Percentiles rank a stretch among this genome's conserved stretches.
phyloP scores from a whole-genome alignment of 192 early-diverging fungal genomes.

The Thamnidium elegans region DNA sequence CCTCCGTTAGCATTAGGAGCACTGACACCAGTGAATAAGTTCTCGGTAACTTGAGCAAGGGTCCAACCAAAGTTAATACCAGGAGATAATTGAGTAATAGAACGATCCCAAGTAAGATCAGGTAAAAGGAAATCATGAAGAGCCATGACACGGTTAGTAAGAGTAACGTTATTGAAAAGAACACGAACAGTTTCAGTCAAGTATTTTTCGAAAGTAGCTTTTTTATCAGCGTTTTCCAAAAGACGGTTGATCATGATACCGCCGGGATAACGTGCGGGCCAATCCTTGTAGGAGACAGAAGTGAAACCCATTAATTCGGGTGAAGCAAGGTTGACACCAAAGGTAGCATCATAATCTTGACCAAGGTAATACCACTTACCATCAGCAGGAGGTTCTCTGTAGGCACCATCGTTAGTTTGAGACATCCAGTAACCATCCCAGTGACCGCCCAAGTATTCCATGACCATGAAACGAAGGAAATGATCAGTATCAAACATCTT shows the following conservation, averaged over 20 bases:
- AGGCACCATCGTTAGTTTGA: conserved; percentile 47
- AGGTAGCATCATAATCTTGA: conserved; percentile 51
- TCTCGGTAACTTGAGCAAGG: conserved; percentile 33
- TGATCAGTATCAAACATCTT: conserved; percentile 36
- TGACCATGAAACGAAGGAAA: conserved; percentile 47
- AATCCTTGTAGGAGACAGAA: conserved; percentile 37
- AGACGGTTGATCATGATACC: conserved; percentile 47
- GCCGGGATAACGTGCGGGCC: conserved; percentile 34
- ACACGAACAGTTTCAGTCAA: conserved; percentile 42
- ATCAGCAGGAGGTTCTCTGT: conserved; percentile 37
- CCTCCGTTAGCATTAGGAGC: conserved; percentile 26
- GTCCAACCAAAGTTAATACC: conserved; percentile 47
- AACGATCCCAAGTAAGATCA: conserved; percentile 46
- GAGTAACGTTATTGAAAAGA: conserved; percentile 50
- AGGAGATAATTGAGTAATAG: conserved; percentile 41
- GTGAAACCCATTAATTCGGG: conserved; percentile 19
- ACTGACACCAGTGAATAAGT: conserved; percentile 29
- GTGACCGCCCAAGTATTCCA: conserved; percentile 45
- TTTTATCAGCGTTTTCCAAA: conserved; percentile 36
- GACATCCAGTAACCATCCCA: conserved; percentile 51
- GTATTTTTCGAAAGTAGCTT: conserved; percentile 40
- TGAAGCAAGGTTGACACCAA: conserved; percentile 42
- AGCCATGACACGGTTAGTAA: conserved; percentile 43
- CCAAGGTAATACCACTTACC: conserved; percentile 45
- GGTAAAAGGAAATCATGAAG: conserved; percentile 44